Base-by-base conservation (phyloP, 371 early-diverging fungal species). In the Mucor piriformis region DNA sequence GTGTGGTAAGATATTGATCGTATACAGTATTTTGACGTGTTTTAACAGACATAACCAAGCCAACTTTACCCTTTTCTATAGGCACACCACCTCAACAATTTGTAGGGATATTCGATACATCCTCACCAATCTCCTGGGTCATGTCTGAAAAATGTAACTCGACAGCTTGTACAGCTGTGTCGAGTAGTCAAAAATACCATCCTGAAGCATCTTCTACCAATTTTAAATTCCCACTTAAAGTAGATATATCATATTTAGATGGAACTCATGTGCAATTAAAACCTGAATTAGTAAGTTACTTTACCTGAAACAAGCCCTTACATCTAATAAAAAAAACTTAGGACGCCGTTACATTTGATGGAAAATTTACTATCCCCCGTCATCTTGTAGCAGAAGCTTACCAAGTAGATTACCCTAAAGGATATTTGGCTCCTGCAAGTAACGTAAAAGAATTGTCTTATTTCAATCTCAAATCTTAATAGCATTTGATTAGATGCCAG, bases 21-120 rank as follows among this genome's bases (percentile, higher is more conserved):
- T 32, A 20, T 47, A 21, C 0, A 24, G 6, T n/a, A 33, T 23
- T 1, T 13, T 16, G 16, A 24, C 13, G 3, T 20, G 1, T 11
- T 21, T 23, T 50, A 20, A n/a, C 1, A 15, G 3, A 18, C 12
- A 29, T 49, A 16, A 15, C 10, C 4, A 20, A 61, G 62, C 62
- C 62, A 11, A 55, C 56, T 20, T 11, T 61, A n/a, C 33, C 40
- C 12, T 50, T 61, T 16, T 49, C 49, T 3, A 34, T 61, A 65
- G 73, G 73, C 32, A 70, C 64, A 20, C 70, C 73, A 18, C 55
- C 46, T 2, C 73, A 73, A 38, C 47, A 66, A 1, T 69, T 69
- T 24, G 34, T 61, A 2, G 73, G 67, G 2, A 44, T 73, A 13
- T 73, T 73, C 49, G 73, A 73, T 54, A 73, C 73, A 1, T 67